Base-by-base conservation (phyloP, 2,329 filamentous ascomycete genomes). In the Ilyonectria robusta region DNA sequence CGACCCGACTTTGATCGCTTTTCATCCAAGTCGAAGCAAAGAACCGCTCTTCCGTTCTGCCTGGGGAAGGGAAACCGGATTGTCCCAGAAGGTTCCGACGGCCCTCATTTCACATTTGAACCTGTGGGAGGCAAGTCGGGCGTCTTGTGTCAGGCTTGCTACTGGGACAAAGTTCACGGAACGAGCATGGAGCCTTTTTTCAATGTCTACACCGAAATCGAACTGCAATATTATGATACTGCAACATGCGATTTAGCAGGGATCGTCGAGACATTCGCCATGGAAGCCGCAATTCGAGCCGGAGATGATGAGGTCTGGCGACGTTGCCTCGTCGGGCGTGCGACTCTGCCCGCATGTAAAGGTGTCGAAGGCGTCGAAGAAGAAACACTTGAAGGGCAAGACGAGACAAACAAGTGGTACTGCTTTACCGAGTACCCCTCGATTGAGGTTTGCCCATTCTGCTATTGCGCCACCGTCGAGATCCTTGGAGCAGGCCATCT, bases 321-420 rank as follows among this genome's bases (percentile, higher is more conserved):
- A 10, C 58, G 59, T 10, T 65, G 62, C 33, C 11, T 55, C 5
- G 23, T 19, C 5, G 48, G 54, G 3, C 65, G 55, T 42, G n/a
- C 13, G 3, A 54, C 35, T 33, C 29, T 64, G 13, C 47, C 59
- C 10, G n/a, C 33, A n/a, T 67, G 64, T 33, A 13, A 7, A 7
- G 54, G 59, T 11, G 4, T 67, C 17, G 33, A 54, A 17, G 60
- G 64, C n/a, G 59, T 67, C 5, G 64, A 67, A n/a, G 64, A 67
- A 8, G 47, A 51, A 21, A 23, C 29, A 1, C n/a, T 67, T 10
- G 29, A 47, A 10, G 40, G 62, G 8, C 35, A 59, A n/a, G 48
- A 65, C 31, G 19, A 19, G 1, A 13, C 26, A 17, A 23, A 13
- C 55, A 54, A 40, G 8, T 65, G 62, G 62, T 33, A 55, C 29